Conservation (phyloP, 2,329 filamentous ascomycete genomes). For the Hymenoscyphus salicellus region DNA sequence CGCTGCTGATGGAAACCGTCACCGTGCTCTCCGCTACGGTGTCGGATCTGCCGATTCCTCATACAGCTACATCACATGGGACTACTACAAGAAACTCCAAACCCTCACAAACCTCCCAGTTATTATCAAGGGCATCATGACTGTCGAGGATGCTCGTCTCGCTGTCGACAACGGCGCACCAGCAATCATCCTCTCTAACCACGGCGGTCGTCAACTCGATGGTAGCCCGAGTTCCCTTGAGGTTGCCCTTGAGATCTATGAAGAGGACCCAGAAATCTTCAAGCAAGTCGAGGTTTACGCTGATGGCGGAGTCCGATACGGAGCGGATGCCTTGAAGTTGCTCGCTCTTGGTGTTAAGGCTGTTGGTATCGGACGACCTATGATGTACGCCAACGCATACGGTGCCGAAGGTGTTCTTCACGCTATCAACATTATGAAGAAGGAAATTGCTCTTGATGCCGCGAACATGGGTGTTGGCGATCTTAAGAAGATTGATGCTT, state of each 20-base stretch:
- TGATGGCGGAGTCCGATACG: conserved; percentile 57
- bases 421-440: conserved; percentile 48
- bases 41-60: conserved; percentile 18
- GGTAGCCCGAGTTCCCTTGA: conserved; percentile 57
- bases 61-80: conserved; percentile 29
- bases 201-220: conserved; percentile 58
- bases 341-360: conserved; percentile 60
- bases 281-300: conserved; percentile 50
- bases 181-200: conserved; percentile 37
- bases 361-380: conserved; percentile 54
- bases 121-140: conserved; percentile 47
- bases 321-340: conserved; percentile 58
- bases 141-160: conserved; percentile 58
- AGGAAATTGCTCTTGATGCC: conserved; percentile 24
- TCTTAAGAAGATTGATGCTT: conserved; percentile 1
- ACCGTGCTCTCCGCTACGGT: conserved; percentile 22
- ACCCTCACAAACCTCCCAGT: conserved; percentile 14
- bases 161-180: conserved; percentile 55
- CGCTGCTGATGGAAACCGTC: conserved; percentile 24
- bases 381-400: conserved; percentile 52
- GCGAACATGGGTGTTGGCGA: conserved; percentile 5
- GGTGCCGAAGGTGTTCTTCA: conserved; percentile 46
- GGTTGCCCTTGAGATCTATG: conserved; percentile 54
- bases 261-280: conserved; percentile 28
- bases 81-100: conserved; percentile 40